phyloP scores from a whole-genome alignment of 306 rosid species.

The Citrullus mucosospermus region DNA sequence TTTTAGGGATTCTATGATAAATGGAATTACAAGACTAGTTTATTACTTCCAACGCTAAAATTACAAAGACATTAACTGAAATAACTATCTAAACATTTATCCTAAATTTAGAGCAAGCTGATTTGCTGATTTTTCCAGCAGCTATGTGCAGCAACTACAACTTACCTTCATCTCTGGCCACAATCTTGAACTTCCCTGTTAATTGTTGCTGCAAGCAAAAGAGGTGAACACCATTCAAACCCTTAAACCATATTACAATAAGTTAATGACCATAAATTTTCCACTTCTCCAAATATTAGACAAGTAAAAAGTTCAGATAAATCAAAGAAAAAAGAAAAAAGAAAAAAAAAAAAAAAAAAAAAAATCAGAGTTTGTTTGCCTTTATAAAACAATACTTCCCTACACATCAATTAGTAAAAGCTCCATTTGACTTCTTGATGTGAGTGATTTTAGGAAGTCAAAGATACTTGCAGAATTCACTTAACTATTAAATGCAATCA shows the following conservation, averaged over 20 bases:
- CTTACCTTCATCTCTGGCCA: slow-evolving; percentile 36
- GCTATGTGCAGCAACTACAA: not conserved
- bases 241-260: not conserved
- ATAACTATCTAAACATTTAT: not conserved
- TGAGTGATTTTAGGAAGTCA: too few species aligned
- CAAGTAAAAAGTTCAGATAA: too few species aligned
- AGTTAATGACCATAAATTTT: not conserved
- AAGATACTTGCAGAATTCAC: not conserved
- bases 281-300: too few species aligned
- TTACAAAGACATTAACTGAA: not conserved
- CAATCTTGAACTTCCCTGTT: slow-evolving; percentile 79
- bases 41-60: not conserved
- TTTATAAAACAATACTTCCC: too few species aligned
- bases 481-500: not conserved
- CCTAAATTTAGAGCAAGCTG: not conserved
- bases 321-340: too few species aligned
- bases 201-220: slow-evolving; percentile 63
- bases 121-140: not conserved
- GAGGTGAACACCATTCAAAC: not conserved
- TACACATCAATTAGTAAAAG: too few species aligned
- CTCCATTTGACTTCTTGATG: too few species aligned
- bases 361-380: too few species aligned
- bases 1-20: not conserved
- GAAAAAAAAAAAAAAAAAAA: too few species aligned
- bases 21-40: not conserved